Percentiles rank a stretch among this genome's conserved stretches.
These are phyloP conservation scores for Quercus wislizeni DNA, from an alignment of 306 rosid genomes.

Conservation along the genomic window DNA sequence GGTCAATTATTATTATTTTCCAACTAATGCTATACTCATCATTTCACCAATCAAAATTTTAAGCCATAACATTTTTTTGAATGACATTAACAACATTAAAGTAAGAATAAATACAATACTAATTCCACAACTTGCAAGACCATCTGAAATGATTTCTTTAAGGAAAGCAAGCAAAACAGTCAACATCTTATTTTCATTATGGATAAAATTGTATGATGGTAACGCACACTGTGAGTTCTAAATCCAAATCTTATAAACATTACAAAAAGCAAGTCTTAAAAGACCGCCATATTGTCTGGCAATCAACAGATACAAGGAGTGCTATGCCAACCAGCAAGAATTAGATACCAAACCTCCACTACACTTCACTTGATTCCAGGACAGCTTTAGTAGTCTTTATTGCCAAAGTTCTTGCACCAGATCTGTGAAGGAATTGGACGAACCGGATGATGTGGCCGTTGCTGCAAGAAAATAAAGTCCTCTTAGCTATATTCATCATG, in stretches of 20 bases:
- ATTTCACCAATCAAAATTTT: neutral
- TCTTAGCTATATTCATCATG: slow-evolving; percentile 20
- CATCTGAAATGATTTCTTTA: slow-evolving; percentile 22
- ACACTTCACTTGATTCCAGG: slow-evolving; percentile 14
- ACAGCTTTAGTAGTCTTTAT: slow-evolving; percentile 60
- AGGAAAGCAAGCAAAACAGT: slow-evolving; percentile 15
- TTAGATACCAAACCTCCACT: slow-evolving; percentile 25
- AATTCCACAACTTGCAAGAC: slow-evolving; percentile 3
- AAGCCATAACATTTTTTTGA: neutral
- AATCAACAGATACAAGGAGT: slow-evolving; percentile 28
- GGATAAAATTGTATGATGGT: slow-evolving; percentile 19
- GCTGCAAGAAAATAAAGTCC: slow-evolving; percentile 53
- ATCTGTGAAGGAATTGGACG: slow-evolving; percentile 98
- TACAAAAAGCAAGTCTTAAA: slow-evolving; percentile 25
- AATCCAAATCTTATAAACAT: slow-evolving; percentile 19
- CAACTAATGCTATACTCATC: neutral
- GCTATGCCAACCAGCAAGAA: slow-evolving; percentile 12
- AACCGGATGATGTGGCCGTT: slow-evolving; percentile 94
- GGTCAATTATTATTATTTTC: neutral
- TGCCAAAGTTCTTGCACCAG: slow-evolving; percentile 97
- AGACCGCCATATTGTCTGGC: slow-evolving; percentile 37
- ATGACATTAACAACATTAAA: neutral
- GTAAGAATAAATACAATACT: slow-evolving; percentile 12
- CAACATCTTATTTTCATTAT: slow-evolving; percentile 46
- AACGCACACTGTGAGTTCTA: slow-evolving; percentile 29